These are phyloP conservation scores for Volvox carteri DNA, from an alignment of 163 green algal species.

Conservation along the genomic window DNA sequence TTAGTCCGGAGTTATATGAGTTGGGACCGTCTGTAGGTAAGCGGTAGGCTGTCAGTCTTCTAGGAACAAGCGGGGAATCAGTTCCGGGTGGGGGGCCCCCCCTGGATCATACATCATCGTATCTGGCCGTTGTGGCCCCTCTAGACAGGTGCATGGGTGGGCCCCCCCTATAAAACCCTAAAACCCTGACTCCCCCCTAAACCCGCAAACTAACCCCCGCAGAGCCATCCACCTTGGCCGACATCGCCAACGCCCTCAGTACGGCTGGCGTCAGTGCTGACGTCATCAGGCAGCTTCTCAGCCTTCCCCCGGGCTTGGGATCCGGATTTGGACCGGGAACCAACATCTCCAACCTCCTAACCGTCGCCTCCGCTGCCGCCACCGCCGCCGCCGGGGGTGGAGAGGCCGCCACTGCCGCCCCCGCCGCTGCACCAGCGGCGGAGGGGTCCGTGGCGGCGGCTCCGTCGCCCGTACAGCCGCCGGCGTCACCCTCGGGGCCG, in stretches of 20 bases:
- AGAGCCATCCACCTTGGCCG: constrained; percentile 16
- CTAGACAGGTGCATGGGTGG: too few species aligned
- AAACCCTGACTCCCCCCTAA: background rate
- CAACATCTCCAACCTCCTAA: background rate
- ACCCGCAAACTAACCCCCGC: background rate
- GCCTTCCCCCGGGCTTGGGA: too few species aligned
- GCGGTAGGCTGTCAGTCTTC: background rate
- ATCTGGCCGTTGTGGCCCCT: too few species aligned
- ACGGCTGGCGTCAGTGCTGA: background rate
- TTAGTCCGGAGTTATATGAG: constrained; percentile 21
- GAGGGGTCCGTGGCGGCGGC: background rate
- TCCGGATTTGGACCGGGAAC: too few species aligned
- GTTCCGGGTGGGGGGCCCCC: too few species aligned
- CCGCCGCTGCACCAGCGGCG: background rate
- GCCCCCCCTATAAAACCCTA: too few species aligned
- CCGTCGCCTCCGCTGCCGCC: background rate
- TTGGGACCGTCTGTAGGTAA: constrained; percentile 1
- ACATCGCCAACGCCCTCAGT: constrained; percentile 27
- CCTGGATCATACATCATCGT: too few species aligned
- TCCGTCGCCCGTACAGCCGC: background rate
- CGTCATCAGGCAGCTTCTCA: constrained; percentile 34
- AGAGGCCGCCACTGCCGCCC: background rate
- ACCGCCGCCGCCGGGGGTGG: background rate
- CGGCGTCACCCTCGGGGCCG: background rate
- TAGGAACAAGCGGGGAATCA: too few species aligned